Evolutionary conservation across 176 grass and related monocot species (phyloP), one percentile per base, ranked within the genome.

Genomic region (Oryza meridionalis): DNA sequence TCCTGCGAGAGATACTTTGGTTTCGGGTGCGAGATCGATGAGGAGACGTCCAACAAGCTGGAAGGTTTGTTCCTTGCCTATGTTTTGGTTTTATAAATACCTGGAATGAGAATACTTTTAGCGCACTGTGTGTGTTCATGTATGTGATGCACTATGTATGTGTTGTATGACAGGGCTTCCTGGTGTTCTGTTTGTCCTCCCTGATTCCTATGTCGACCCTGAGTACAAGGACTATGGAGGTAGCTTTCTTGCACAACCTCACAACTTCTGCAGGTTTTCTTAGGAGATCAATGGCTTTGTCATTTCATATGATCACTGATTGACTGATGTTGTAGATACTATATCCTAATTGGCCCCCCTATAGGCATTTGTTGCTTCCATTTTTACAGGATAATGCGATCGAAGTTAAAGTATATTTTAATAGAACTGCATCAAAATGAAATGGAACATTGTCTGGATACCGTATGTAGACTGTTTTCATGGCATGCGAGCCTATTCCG

Each of bases 221-320:
- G 88, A 94, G 71, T 69, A 96, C 87, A 94, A 96, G 82, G 96
- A 99, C 77, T 99, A 99, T 80, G 93, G 96, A 93, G 96, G 96
- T 99, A 86, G 42, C 1, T 76, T 69, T 64, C 51, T 69, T 42
- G 2, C 59, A 3, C 13, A 3, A 6, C 2, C 0, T 2, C 33
- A 2, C 4, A 2, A 9, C 4, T 0, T 0, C 14, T 63, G 42
- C 3, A 4, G 3, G 77, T 65, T 53, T 75, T 2, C 15, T 40
- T 2, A n/a, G 26, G 63, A 7, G 13, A 58, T 75, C 6, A 70
- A 15, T 17, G 29, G 25, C 2, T 31, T 31, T 12, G 26, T 38
- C 21, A 72, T 40, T 3, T 67, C 1, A 2, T 58, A 32, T 65
- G 15, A 6, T 55, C 37, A 10, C 25, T 70, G 0, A 0, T 38